Base-by-base conservation (phyloP, 2,329 filamentous ascomycete species). In the Diaporthe sp. region DNA sequence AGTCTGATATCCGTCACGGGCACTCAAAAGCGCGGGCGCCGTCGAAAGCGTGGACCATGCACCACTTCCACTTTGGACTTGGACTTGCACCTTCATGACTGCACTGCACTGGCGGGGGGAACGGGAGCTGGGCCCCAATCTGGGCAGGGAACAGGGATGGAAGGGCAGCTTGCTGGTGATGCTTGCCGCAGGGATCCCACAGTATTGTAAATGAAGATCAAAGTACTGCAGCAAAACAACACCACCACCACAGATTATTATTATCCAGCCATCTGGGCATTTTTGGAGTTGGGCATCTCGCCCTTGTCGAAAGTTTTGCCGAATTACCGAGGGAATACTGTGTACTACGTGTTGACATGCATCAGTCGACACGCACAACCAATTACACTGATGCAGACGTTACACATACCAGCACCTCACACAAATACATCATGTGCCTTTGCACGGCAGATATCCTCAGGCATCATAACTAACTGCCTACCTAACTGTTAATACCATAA, bases 111-210 rank as follows among this genome's bases (percentile, higher is more conserved):
- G 55, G 55, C 55, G 69, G 69, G 69, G 37, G 55, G 56, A 42
- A 37, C 69, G 69, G 69, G 69, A 71, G 69, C 69, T 63, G 69
- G 69, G 69, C 69, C 61, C 44, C 69, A 71, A 71, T 71, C 69
- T 61, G 50, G 50, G 55, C 56, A 63, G 56, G 55, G 69, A 13
- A 37, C 69, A 71, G 69, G 69, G 69, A 44, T 50, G 25, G 22
- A 50, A 50, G 5, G 22, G 47, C 47, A 50, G 47, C 47, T 50
- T n/a, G 1, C n/a, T 4, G n/a, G 42, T 37, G 30, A 17, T 66
- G 61, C 44, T 66, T 25, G 44, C 61, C 12, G 22, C 39, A 63
- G 9, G 59, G 58, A 39, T 30, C n/a, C 5, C n/a, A n/a, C n/a
- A n/a, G n/a, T n/a, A 9, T n/a, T 13, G 53, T 32, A 58, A 61